Conservation (phyloP, 192 early-diverging fungal species). For the Coemansia sp. region DNA sequence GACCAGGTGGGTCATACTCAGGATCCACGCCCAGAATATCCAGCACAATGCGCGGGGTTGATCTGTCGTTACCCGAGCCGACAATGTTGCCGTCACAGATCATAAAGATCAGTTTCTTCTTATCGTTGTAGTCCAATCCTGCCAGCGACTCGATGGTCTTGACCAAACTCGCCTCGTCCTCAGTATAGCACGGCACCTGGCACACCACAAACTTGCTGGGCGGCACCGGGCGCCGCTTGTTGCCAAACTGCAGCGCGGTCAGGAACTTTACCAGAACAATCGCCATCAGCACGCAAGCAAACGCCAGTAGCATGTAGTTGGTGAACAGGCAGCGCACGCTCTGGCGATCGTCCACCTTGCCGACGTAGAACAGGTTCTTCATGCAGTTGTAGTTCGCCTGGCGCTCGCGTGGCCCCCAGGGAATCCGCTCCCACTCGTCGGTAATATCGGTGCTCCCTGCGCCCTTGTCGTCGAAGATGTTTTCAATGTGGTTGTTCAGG, state of each 20-base stretch:
- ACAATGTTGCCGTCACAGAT: conserved; percentile 92
- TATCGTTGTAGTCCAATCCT: conserved; percentile 75
- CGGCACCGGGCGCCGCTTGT: conserved; percentile 66
- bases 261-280: conserved; percentile 83
- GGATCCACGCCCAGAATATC: conserved; percentile 87
- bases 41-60: conserved; percentile 95
- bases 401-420: conserved; percentile 13
- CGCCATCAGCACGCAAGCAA: conserved; percentile 70
- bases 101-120: conserved; percentile 82
- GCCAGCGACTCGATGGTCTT: conserved; percentile 84
- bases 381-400: conserved; percentile 68
- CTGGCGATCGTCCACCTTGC: conserved; percentile 74
- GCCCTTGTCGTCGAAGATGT: conserved; percentile 58
- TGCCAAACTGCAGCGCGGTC: conserved; percentile 73
- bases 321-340: conserved; percentile 72
- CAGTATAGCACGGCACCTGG: conserved; percentile 94
- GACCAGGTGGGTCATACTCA: conserved; percentile 65
- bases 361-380: conserved; percentile 82
- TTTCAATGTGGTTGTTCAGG: conserved; percentile 34
- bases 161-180: conserved; percentile 77
- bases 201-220: conserved; percentile 93
- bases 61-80: conserved; percentile 92
- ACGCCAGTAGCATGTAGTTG: conserved; percentile 80
- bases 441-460: conserved; percentile 50
- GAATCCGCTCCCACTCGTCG: conserved; percentile 41